A percentile compares a stretch with the other conserved stretches of the same genome.
These are phyloP conservation scores for Cryphonectria radicalis DNA, from an alignment of 2,329 filamentous ascomycete genomes.

Conservation along the genomic window DNA sequence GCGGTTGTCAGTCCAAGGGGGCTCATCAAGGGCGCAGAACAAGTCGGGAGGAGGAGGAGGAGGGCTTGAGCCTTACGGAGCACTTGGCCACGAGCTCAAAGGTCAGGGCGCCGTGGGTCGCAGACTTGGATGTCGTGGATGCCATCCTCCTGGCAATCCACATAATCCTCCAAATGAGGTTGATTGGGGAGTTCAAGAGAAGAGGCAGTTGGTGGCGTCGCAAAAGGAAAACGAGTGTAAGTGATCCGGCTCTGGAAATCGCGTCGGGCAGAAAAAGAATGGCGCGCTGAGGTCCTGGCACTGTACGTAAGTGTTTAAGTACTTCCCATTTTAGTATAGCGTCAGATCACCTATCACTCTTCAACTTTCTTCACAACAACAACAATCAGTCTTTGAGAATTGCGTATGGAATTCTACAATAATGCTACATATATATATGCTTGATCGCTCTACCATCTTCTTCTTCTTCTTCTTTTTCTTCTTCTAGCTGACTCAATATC, in stretches of 20 bases:
- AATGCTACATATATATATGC: neutral
- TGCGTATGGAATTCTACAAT: neutral
- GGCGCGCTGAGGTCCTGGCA: neutral
- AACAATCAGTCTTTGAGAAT: neutral
- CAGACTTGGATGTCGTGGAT: constrained; percentile 30
- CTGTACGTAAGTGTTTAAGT: constrained; percentile 3
- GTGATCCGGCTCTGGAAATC: neutral
- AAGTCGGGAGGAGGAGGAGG: neutral
- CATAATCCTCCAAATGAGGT: constrained; percentile 15
- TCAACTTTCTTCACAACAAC: neutral
- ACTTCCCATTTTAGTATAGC: constrained; percentile 5
- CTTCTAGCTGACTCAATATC: neutral
- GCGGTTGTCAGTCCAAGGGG: constrained; percentile 17
- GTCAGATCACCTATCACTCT: neutral
- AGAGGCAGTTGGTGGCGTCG: neutral
- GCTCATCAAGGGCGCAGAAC: constrained; percentile 24
- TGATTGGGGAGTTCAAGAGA: neutral
- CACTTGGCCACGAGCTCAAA: constrained; percentile 38
- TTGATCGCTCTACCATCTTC: neutral
- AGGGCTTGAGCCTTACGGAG: constrained; percentile 62
- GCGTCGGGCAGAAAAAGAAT: neutral
- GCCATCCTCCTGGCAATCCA: constrained; percentile 36
- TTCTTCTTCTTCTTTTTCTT: too few relatives aligned
- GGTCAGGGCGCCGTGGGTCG: constrained; percentile 38
- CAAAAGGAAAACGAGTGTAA: neutral